Evolutionary conservation across 768 basidiomycete genomes (phyloP).

Genomic region (Lactarius tabidus): DNA sequence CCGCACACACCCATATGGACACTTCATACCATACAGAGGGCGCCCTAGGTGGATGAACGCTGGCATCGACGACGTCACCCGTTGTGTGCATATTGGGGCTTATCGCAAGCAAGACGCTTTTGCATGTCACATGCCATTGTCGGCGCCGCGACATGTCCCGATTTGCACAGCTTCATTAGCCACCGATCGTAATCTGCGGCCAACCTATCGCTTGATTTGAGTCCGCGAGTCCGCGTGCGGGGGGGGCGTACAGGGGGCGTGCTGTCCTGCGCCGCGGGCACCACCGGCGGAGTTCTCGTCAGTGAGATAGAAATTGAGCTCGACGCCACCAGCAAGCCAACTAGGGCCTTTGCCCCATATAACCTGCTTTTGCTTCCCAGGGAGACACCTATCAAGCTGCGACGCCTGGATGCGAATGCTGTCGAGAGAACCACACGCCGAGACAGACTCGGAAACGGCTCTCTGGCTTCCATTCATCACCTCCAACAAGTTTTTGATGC

Average conservation of each 20-base stretch:
- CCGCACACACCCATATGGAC: neutral
- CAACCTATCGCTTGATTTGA: neutral
- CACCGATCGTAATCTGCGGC: slow-evolving; percentile 23
- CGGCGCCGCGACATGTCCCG: slow-evolving; percentile 1
- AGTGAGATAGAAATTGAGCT: neutral
- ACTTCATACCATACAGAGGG: neutral
- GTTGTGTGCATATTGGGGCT: no score
- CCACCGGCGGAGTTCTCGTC: neutral
- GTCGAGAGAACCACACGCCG: neutral
- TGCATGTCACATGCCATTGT: no score
- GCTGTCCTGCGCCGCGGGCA: neutral
- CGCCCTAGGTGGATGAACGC: neutral
- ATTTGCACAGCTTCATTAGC: slow-evolving; percentile 11
- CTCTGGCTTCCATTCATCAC: neutral
- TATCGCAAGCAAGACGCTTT: no score
- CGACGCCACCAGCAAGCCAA: neutral
- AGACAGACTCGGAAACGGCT: no score
- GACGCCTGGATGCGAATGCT: neutral
- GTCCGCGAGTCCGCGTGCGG: neutral
- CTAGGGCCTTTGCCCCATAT: neutral
- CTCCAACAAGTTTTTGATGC: neutral
- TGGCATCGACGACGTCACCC: neutral
- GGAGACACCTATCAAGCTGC: neutral
- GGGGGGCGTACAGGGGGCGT: neutral
- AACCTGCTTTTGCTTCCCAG: neutral